Conservation (phyloP, 768 basidiomycete species). For the Agaricus subrufescens region DNA sequence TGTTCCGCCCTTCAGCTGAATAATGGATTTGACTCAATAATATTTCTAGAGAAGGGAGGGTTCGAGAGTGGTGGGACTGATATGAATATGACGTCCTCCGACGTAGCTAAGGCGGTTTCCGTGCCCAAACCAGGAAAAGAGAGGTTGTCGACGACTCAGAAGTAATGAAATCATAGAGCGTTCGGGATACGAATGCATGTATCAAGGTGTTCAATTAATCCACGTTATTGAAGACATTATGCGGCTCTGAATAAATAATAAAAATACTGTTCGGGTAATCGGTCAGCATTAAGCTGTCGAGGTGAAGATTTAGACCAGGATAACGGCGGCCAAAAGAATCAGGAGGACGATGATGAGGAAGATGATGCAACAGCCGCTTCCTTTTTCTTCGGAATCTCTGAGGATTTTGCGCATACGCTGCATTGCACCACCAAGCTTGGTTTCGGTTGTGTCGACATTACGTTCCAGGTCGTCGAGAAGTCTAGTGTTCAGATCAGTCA, state of each 20-base stretch:
- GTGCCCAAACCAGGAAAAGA: constrained; percentile 26
- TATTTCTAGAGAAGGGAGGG: constrained; percentile 14
- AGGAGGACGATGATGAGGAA: constrained; percentile 78
- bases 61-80: constrained; percentile 19
- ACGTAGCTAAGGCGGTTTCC: constrained; percentile 33
- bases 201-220: too few species aligned
- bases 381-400: constrained; percentile 84
- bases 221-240: too few species aligned
- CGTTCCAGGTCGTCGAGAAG: constrained; percentile 75
- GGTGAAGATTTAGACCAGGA: constrained; percentile 48
- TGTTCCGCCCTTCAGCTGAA: constrained; percentile 6
- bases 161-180: neutral
- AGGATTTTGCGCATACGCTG: constrained; percentile 73
- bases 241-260: neutral
- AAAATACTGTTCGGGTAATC: neutral
- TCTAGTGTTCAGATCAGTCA: constrained; percentile 32
- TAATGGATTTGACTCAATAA: neutral
- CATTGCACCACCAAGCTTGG: constrained; percentile 62
- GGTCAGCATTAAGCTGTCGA: too few species aligned
- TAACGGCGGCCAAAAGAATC: constrained; percentile 73
- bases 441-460: constrained; percentile 68
- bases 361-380: constrained; percentile 87
- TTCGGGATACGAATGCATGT: neutral
- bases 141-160: neutral
- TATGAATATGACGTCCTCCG: constrained; percentile 32